Base-by-base conservation (phyloP, 2,329 filamentous ascomycete genomes). In the Ascochyta fabae region DNA sequence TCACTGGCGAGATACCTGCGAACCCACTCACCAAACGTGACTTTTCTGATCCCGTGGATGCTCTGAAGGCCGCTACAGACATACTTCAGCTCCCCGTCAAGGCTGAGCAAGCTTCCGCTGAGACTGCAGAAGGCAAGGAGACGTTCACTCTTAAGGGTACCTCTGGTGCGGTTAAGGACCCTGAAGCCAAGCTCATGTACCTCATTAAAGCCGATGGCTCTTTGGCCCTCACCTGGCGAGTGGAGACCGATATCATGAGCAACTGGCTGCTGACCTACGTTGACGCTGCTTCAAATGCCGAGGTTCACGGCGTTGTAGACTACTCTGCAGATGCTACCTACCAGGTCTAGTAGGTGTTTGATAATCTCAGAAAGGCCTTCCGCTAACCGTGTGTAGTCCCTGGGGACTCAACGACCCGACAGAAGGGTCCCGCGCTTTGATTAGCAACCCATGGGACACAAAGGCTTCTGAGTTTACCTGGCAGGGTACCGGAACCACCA, bases 181-280 rank as follows among this genome's bases (percentile, higher is more conserved):
- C 84, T 3, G 77, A 83, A 61, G 83, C 82, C 2, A 79, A 79
- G 58, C 75, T 86, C 3, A 79, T 83, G 16, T 86, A 86, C 72
- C 76, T 84, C 34, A 72, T 79, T 62, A 65, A 72, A 34, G 22
- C 73, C 0, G 78, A 83, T 40, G 78, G 78, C 36, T 69, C 61
- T 2, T 73, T 86, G 3, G 76, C 75, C 13, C 74, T 85, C n/a
- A 77, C 81, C 0, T 86, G 83, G 84, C 74, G 83, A 65, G 75
- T 86, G 10, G 83, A 86, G 77, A 86, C 83, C 4, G 82, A 86
- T 51, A 69, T 84, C 38, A 55, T 75, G 5, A 77, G 80, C 56
- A 83, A 84, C 73, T 86, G 83, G 83, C 77, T 86, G 22, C 70
- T 84, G 35, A 81, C 81, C 4, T 86, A 86, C 62, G 78, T 85